Evolutionary conservation across 495 filamentous ascomycete genomes (phyloP), one percentile per base, ranked within the genome.

Genomic region (Annulohypoxylon maeteangense): DNA sequence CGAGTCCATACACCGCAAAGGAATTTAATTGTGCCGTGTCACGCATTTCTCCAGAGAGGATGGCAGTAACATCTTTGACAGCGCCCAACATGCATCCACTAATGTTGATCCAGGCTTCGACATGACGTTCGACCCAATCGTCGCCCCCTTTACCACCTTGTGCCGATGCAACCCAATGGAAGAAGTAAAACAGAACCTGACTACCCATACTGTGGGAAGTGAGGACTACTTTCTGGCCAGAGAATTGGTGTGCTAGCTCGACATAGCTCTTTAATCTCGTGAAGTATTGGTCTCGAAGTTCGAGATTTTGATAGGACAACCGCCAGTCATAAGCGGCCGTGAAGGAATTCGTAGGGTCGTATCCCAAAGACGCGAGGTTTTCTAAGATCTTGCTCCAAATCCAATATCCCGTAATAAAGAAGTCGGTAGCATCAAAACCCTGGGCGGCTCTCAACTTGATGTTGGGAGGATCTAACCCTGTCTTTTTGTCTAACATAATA

Each of bases 341-440:
- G 72, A 93, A 98, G 1, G 94, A 93, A 78, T 96, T 98, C 12
- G 92, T 95, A 29, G 95, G 94, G 73, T 99, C 96, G 79, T 98
- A 98, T 18, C 95, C 96, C 65, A 99, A 91, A 1, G 91, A 94
- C 0, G 95, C 95, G 54, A 99, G 82, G 74, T 99, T 98, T 76
- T 99, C 95, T 25, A 99, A 80, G 58, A 99, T 97, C 81, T 99
- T 99, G 74, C 91, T 97, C 95, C 96, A 99, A 66, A 99, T 98
- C 95, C 95, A 99, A 79, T 99, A 99, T 23, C 85, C 84, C 3
- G 84, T 92, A 72, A 92, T 92, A 77, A 93, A 94, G 80, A 98
- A 98, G 82, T 99, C 95, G n/a, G 95, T 93, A 7, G 95, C 96
- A 78, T 99, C 95, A 76, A 99, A 99, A 3, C 95, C 95, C 79